phyloP scores from a whole-genome alignment of 305 asterid genomes.

The Fraxinus paxiana region DNA sequence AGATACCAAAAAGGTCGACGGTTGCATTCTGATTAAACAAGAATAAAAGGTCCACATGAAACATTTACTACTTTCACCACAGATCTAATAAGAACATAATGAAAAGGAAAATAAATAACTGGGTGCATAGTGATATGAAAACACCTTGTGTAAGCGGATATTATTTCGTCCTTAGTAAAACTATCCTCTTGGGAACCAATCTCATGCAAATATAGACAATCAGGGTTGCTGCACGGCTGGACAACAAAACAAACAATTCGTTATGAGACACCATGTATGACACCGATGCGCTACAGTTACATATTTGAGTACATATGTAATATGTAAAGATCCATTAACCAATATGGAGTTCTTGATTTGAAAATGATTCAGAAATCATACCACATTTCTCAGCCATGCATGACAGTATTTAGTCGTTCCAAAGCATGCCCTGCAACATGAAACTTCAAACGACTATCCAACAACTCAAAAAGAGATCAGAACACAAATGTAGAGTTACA shows the following conservation, averaged over 20 bases:
- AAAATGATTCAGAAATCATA: conserved; percentile 33
- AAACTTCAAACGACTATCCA: conserved; percentile 24
- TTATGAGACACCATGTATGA: conserved; percentile 7
- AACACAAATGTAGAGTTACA: conserved; percentile 15
- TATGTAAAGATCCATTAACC: conserved; percentile 5
- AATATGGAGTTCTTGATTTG: background rate
- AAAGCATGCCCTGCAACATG: conserved; percentile 84
- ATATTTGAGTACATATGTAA: conserved; percentile 7
- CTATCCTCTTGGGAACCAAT: conserved; percentile 88
- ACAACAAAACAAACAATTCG: conserved; percentile 28
- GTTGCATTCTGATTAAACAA: background rate
- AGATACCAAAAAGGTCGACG: background rate
- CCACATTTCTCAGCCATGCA: conserved; percentile 97
- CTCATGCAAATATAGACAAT: conserved; percentile 92
- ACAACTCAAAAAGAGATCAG: conserved; percentile 6
- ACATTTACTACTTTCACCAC: background rate
- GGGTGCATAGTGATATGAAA: background rate
- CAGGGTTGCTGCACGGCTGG: conserved; percentile 94
- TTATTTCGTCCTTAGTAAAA: conserved; percentile 86
- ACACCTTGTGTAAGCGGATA: conserved; percentile 89
- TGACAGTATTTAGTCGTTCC: conserved; percentile 99
- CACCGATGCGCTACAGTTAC: conserved; percentile 10
- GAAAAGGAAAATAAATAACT: background rate
- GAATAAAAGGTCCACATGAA: background rate
- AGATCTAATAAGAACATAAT: background rate